Evolutionary conservation across 768 basidiomycete genomes (phyloP), one percentile per base, ranked within the genome.

Genomic region (Pleurotus platypus): DNA sequence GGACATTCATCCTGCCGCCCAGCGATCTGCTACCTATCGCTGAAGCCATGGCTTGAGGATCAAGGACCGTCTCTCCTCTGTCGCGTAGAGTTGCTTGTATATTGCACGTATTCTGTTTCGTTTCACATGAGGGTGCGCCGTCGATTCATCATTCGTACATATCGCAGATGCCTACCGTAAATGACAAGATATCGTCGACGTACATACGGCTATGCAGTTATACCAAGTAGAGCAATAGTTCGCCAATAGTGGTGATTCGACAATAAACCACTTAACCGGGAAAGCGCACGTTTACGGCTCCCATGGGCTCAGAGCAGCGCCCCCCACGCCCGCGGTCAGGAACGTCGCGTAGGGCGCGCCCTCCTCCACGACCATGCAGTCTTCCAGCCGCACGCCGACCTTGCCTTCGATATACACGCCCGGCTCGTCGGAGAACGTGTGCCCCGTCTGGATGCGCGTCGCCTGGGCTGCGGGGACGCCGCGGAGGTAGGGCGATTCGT

Each of bases 381-480:
- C 93, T 66, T 94, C 92, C 53, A 95, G 70, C 45, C 92, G 80
- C 15, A 94, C 80, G 64, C 73, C 18, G 60, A 85, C 87, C 73
- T 86, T 70, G 43, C 81, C 85, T 60, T 85, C 84, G 57, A 89
- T 86, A 69, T 91, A 90, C 26, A 88, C 70, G 1, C 86, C 87
- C 3, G 91, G 92, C 68, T 94, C 91, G 64, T 93, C 78, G 5
- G 89, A 91, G 71, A 94, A 94, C 0, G 87, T 78, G 64, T 92
- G 85, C 1, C 90, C 90, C 2, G 65, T 70, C 46, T 79, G 70
- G 51, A 91, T 82, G 39, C 3, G 15, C 0, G 78, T 62, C 60
- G 78, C 80, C 9, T 80, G 64, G 27, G 82, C 86, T 13, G 85
- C 84, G 30, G 30, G 30, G 30, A 35, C 30, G n/a, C 87, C 89